Evolutionary conservation across 1,284 basidiomycete species (phyloP).

Genomic region (Cutaneotrichosporon mucoides): DNA sequence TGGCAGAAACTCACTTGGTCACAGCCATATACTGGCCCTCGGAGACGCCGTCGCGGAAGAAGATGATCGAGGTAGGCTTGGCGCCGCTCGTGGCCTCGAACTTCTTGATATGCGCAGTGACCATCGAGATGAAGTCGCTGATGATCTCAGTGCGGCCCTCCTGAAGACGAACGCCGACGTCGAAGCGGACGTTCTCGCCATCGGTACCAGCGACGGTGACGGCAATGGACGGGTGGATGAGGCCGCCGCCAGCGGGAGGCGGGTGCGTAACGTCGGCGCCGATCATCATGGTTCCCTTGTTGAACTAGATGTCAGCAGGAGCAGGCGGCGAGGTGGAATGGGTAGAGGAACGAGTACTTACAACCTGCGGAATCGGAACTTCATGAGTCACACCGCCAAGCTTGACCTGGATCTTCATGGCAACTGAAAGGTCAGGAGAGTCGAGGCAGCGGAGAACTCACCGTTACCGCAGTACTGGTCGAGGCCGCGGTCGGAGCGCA

Average conservation of each 20-base stretch:
- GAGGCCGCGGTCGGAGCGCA: conserved; percentile 40
- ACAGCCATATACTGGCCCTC: conserved; percentile 52
- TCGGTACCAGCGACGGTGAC: conserved; percentile 49
- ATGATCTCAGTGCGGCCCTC: conserved; percentile 45
- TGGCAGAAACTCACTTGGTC: conserved; percentile 25
- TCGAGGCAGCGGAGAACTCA: conserved; percentile 5
- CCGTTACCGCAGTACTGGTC: conserved; percentile 52
- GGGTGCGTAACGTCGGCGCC: conserved; percentile 46
- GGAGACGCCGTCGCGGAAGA: conserved; percentile 53
- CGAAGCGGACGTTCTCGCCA: conserved; percentile 44
- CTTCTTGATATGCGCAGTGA: conserved; percentile 28
- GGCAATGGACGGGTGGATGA: conserved; percentile 50
- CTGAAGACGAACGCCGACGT: conserved; percentile 49
- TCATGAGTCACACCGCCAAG: conserved; percentile 51
- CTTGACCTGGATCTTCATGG: conserved; percentile 51
- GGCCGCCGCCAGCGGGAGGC: conserved; percentile 24
- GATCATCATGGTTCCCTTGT: conserved; percentile 50
- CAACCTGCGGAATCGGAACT: conserved; percentile 23
- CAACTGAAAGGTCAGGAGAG: conserved; percentile 5
- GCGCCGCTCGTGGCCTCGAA: conserved; percentile 37
- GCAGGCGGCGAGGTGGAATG: too few species aligned
- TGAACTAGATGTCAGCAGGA: conserved; percentile 21
- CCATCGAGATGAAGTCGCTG: conserved; percentile 32
- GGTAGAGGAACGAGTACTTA: conserved; percentile 30
- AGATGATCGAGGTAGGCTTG: conserved; percentile 47